These are phyloP conservation scores for Sonneratia caseolaris DNA, from an alignment of 345 rosid genomes.

Conservation along the genomic window DNA sequence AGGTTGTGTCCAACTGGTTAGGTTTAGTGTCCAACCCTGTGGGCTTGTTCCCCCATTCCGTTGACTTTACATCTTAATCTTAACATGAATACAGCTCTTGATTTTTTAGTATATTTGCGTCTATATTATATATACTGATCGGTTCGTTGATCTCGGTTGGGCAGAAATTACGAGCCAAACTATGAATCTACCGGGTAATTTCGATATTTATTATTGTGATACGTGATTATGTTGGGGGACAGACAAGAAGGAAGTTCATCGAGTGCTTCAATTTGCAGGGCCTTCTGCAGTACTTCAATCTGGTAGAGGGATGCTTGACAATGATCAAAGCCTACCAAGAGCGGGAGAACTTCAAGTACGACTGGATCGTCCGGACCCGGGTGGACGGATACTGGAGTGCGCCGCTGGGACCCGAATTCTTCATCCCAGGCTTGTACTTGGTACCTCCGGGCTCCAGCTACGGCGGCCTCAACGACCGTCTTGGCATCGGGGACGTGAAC, in stretches of 20 bases:
- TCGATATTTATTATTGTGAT: too few species aligned
- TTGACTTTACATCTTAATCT: not conserved
- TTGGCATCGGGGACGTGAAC: slow-evolving; percentile 66
- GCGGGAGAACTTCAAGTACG: slow-evolving; percentile 47
- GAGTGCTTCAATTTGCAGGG: slow-evolving; percentile 35
- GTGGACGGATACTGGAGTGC: slow-evolving; percentile 87
- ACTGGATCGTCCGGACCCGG: slow-evolving; percentile 91
- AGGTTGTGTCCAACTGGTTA: too few species aligned
- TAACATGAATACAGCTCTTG: too few species aligned
- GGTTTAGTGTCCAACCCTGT: too few species aligned
- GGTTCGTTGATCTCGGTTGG: too few species aligned
- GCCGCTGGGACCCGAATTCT: slow-evolving; percentile 46
- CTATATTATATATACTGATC: too few species aligned
- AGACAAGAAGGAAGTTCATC: not conserved
- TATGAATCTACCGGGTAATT: too few species aligned
- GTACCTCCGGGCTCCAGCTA: slow-evolving; percentile 79
- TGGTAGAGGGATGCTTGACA: slow-evolving; percentile 72
- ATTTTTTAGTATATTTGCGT: too few species aligned
- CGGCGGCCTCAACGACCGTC: slow-evolving; percentile 89
- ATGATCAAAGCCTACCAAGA: slow-evolving; percentile 54
- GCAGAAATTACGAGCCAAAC: too few species aligned
- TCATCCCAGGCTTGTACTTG: slow-evolving; percentile 44
- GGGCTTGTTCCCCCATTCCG: not conserved
- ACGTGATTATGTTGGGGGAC: not conserved
- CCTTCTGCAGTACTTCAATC: slow-evolving; percentile 65